phyloP scores from a whole-genome alignment of 148 eudicot genomes.

The Limonium bicolor region DNA sequence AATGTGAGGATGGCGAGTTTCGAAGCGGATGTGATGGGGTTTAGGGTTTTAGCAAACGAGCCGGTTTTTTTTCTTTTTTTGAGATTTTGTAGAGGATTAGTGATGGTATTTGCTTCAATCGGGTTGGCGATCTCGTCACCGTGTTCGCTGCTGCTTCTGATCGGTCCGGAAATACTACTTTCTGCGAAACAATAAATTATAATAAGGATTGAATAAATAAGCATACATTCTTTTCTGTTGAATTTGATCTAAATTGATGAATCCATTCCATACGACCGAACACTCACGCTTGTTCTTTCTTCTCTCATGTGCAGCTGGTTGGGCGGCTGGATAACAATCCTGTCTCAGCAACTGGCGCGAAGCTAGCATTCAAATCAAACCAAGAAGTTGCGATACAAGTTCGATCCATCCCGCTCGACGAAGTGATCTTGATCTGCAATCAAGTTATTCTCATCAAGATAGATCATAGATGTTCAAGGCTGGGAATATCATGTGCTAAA shows the following conservation, averaged over 20 bases:
- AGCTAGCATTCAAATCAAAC: slow-evolving; percentile 75
- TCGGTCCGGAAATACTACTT: slow-evolving; percentile 54
- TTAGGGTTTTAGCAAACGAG: slow-evolving; percentile 63
- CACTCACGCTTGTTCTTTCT: too few relatives aligned
- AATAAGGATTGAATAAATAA: too few relatives aligned
- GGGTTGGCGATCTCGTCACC: slow-evolving; percentile 52
- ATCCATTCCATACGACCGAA: too few relatives aligned
- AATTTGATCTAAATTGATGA: too few relatives aligned
- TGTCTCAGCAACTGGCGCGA: slow-evolving; percentile 79
- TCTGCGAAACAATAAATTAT: too few relatives aligned
- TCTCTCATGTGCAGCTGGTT: slow-evolving; percentile 36
- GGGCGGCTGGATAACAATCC: slow-evolving; percentile 90
- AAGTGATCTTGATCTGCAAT: slow-evolving; percentile 33
- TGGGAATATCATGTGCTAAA: slow-evolving; percentile 90
- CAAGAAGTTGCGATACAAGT: slow-evolving; percentile 71
- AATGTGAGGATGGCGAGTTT: slow-evolving; percentile 97
- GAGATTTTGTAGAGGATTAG: slow-evolving; percentile 91
- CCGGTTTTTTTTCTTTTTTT: too few relatives aligned
- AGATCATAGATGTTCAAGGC: slow-evolving; percentile 86
- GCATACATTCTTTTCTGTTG: slow-evolving; percentile 4
- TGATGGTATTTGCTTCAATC: slow-evolving; percentile 75
- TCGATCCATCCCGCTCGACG: slow-evolving; percentile 63
- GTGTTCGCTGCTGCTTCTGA: slow-evolving; percentile 85
- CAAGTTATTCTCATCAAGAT: slow-evolving; percentile 49
- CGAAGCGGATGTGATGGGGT: slow-evolving; percentile 93